Percentiles rank a stretch among this genome's conserved stretches.
Evolutionary conservation across 495 filamentous ascomycete species (phyloP).

Genomic region (Tuber aestivum): DNA sequence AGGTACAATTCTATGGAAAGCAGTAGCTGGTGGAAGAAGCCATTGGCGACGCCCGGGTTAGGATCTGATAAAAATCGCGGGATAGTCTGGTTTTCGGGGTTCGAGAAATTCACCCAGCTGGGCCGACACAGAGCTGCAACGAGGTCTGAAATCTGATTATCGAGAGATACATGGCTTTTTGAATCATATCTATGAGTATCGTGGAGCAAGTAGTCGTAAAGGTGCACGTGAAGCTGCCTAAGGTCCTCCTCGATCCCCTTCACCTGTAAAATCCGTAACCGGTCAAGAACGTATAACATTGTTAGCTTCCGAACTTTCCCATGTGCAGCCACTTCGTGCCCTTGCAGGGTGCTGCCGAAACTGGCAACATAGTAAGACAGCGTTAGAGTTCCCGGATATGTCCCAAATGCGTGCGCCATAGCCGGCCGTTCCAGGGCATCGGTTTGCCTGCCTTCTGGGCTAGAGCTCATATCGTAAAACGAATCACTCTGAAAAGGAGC

Average conservation of each 20-base stretch:
- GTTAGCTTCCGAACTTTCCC: slow-evolving; percentile 39
- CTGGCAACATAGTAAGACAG: slow-evolving; percentile 46
- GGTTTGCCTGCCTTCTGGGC: slow-evolving; percentile 39
- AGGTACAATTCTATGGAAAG: slow-evolving; percentile 62
- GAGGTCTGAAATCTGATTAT: slow-evolving; percentile 62
- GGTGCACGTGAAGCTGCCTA: slow-evolving; percentile 32
- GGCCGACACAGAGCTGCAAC: slow-evolving; percentile 57
- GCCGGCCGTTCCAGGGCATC: slow-evolving; percentile 49
- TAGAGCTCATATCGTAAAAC: slow-evolving; percentile 42
- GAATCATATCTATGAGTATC: slow-evolving; percentile 46
- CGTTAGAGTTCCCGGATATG: slow-evolving; percentile 48
- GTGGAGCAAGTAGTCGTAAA: slow-evolving; percentile 47
- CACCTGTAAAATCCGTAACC: slow-evolving; percentile 37
- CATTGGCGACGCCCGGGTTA: slow-evolving; percentile 46
- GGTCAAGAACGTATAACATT: slow-evolving; percentile 42
- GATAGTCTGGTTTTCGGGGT: slow-evolving; percentile 57
- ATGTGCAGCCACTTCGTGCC: slow-evolving; percentile 32
- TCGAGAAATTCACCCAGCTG: slow-evolving; percentile 64
- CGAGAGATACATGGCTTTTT: slow-evolving; percentile 51
- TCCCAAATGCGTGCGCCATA: slow-evolving; percentile 50
- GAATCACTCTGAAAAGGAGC: slow-evolving; percentile 41
- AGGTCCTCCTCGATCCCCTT: slow-evolving; percentile 40
- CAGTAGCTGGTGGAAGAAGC: slow-evolving; percentile 67
- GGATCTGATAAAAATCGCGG: slow-evolving; percentile 58
- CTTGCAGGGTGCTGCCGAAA: slow-evolving; percentile 38